Evolutionary conservation across 352 stramenopile species (phyloP).

Genomic region (Achlya hypogyna): DNA sequence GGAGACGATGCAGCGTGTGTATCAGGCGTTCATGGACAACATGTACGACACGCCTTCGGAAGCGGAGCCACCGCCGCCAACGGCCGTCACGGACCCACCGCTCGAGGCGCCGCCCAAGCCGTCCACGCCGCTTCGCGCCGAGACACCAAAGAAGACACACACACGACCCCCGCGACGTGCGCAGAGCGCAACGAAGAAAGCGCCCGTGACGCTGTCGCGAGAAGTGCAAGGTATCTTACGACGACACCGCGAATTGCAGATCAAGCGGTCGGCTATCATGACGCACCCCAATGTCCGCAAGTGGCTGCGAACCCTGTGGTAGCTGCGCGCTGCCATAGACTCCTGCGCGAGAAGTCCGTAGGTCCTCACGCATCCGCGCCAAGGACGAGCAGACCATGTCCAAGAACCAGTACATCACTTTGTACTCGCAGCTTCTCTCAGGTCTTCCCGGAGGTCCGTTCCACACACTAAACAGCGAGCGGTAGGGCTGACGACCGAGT

Average conservation of each 20-base stretch:
- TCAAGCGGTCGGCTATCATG: slow-evolving; percentile 12
- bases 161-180: background rate
- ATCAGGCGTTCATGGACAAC: background rate
- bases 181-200: background rate
- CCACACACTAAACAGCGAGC: background rate
- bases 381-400: background rate
- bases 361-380: background rate
- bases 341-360: background rate
- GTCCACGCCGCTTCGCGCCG: background rate
- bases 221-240: background rate
- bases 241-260: slow-evolving; percentile 10
- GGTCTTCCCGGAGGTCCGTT: background rate
- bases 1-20: background rate
- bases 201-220: background rate
- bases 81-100: background rate
- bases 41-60: background rate
- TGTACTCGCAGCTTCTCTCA: background rate
- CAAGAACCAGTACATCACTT: background rate
- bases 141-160: background rate
- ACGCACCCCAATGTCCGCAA: background rate
- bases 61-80: background rate
- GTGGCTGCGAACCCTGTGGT: slow-evolving; percentile 1
- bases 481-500: background rate
- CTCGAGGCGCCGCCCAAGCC: background rate
- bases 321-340: background rate